phyloP scores from a whole-genome alignment of 352 stramenopile species.

The Globisporangium cederbergense region DNA sequence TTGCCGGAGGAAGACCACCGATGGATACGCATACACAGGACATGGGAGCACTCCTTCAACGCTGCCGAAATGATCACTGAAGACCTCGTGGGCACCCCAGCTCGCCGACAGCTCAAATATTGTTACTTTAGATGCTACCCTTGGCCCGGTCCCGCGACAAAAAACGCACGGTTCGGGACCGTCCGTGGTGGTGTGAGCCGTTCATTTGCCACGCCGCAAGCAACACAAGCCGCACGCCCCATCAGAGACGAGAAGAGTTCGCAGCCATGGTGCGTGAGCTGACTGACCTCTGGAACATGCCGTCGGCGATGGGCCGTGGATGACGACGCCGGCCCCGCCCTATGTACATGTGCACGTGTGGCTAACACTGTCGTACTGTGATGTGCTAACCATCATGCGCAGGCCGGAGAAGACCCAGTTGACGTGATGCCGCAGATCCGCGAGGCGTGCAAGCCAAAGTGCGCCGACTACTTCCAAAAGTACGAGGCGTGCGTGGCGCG shows the following conservation, averaged over 20 bases:
- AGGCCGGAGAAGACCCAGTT: conserved; percentile 85
- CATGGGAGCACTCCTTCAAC: background rate
- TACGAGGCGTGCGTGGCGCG: conserved; percentile 92
- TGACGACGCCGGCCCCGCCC: too few species aligned
- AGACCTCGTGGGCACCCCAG: background rate
- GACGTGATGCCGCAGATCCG: conserved; percentile 92
- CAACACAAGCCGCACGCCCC: conserved; percentile 6
- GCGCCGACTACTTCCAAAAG: conserved; percentile 75
- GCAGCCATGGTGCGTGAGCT: conserved; percentile 20
- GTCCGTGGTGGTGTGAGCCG: conserved; percentile 30
- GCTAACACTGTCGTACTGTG: background rate
- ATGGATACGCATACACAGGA: too few species aligned
- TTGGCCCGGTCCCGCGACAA: conserved; percentile 17
- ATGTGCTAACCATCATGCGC: background rate
- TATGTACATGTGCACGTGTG: background rate
- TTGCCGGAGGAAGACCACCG: too few species aligned
- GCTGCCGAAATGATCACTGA: background rate
- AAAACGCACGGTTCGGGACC: conserved; percentile 13
- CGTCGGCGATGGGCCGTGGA: too few species aligned
- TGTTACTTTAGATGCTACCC: conserved; percentile 9
- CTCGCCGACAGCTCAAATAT: background rate
- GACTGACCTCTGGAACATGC: conserved; percentile 15
- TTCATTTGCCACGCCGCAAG: conserved; percentile 29
- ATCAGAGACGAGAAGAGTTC: conserved; percentile 14
- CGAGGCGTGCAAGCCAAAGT: conserved; percentile 91